Evolutionary conservation across 257 asterid species (phyloP), one percentile per base, ranked within the genome.

Genomic region (Plectranthus barbatus): DNA sequence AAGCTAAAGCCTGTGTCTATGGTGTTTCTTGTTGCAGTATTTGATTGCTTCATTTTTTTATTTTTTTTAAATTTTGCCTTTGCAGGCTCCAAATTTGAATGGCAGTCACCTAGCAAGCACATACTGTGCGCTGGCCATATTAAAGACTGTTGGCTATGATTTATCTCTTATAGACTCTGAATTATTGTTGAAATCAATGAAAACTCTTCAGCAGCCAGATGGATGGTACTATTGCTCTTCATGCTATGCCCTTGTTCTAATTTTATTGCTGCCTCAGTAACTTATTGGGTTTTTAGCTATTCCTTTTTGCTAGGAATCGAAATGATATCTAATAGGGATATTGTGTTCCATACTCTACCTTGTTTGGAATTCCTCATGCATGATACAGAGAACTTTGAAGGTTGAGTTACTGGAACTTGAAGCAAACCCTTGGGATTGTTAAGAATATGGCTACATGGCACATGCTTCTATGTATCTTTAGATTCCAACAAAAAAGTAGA

Each of bases 31-130:
- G 67, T 55, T 33, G 36, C 29, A 52, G 60, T 51, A 36, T 52
- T 48, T 60, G 63, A 60, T 33, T 69, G 47, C 11, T 67, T 23
- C 54, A 5, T 24, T 34, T 26, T n/a, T 1, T 14, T 15, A 23
- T 34, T 26, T n/a, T 1, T 14, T 15, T 63, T 42, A 57, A 11
- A 26, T 62, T 60, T 56, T 37, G 53, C 34, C 47, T 64, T 24
- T 77, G 75, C 83, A 89, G 99, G 82, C 47, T 48, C 44, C 69
- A 33, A 60, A 74, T 52, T 86, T 76, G 9, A 89, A 89, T 63
- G 96, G 90, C 41, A 90, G 97, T 82, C 99, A 93, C 75, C 75
- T 93, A 72, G 99, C 99, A 37, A 87, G 96, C 83, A 90, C 97
- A 1, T 93, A 93, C 59, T 87, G 96, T 17, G 99, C 96, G 0